Evolutionary conservation across 192 early-diverging fungal species (phyloP).

Genomic region (Allomyces arbusculus): DNA sequence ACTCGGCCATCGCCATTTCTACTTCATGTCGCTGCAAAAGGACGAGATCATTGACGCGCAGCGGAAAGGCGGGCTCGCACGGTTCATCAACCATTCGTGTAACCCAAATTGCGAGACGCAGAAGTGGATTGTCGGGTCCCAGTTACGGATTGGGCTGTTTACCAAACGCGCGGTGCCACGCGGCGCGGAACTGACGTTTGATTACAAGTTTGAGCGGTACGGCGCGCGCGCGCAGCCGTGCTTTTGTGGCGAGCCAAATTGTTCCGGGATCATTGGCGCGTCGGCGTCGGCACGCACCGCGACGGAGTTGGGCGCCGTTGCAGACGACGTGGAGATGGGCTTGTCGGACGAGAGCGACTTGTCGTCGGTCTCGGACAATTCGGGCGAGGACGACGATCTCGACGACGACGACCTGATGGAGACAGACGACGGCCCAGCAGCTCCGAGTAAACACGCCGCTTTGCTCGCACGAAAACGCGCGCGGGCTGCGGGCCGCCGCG

Average conservation of each 20-base stretch:
- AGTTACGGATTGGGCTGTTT: slow-evolving; percentile 90
- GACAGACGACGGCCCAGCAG: not conserved
- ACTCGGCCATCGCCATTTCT: slow-evolving; percentile 76
- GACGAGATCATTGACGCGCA: slow-evolving; percentile 93
- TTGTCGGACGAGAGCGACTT: not conserved
- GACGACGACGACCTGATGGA: slow-evolving; percentile 30
- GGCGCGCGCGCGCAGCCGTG: slow-evolving; percentile 77
- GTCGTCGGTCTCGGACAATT: slow-evolving; percentile 10
- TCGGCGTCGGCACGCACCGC: slow-evolving; percentile 6
- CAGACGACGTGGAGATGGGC: not conserved
- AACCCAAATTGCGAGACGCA: slow-evolving; percentile 82
- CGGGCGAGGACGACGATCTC: slow-evolving; percentile 23
- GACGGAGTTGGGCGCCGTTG: slow-evolving; percentile 2
- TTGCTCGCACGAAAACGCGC: not conserved
- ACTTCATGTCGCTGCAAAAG: slow-evolving; percentile 90
- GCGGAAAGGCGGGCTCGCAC: slow-evolving; percentile 71
- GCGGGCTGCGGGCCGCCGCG: too few species aligned
- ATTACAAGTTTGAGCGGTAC: slow-evolving; percentile 92
- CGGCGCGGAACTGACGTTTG: slow-evolving; percentile 87
- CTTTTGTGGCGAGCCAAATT: slow-evolving; percentile 71
- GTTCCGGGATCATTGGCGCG: slow-evolving; percentile 77
- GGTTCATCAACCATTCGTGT: slow-evolving; percentile 98
- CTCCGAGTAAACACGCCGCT: not conserved
- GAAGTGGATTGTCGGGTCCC: slow-evolving; percentile 88
- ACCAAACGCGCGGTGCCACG: slow-evolving; percentile 47